Evolutionary conservation across 2,329 filamentous ascomycete genomes (phyloP).

Genomic region (Aspergillus melleus): DNA sequence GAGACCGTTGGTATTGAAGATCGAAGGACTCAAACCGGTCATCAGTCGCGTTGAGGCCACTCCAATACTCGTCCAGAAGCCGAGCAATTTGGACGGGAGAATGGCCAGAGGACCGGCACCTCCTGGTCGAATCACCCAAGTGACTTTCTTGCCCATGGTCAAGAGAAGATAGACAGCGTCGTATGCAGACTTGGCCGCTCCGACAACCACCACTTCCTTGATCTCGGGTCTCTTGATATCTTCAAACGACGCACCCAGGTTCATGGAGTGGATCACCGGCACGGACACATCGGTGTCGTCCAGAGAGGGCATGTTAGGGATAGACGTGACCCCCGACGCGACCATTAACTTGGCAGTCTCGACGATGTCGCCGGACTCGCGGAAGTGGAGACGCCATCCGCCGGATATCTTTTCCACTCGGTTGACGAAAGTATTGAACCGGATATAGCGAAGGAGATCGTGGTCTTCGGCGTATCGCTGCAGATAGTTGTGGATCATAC

Average conservation of each 20-base stretch:
- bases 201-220: slow-evolving; percentile 29
- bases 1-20: slow-evolving; percentile 28
- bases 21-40: slow-evolving; percentile 27
- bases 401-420: background rate
- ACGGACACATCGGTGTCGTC: too few species aligned
- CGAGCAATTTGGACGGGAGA: slow-evolving; percentile 26
- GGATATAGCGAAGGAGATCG: background rate
- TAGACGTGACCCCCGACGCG: background rate
- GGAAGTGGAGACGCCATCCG: background rate
- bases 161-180: slow-evolving; percentile 36
- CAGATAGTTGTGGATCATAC: slow-evolving; percentile 2
- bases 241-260: background rate
- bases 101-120: slow-evolving; percentile 34
- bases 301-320: background rate
- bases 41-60: slow-evolving; percentile 26
- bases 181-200: slow-evolving; percentile 36
- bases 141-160: slow-evolving; percentile 29
- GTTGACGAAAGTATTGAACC: background rate
- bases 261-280: background rate
- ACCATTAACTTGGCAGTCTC: background rate
- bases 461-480: background rate
- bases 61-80: slow-evolving; percentile 17
- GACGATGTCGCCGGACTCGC: background rate
- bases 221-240: background rate
- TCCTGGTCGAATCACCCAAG: slow-evolving; percentile 36